These are phyloP conservation scores for Plantago ovata DNA, from an alignment of 257 asterid genomes.

Conservation along the genomic window DNA sequence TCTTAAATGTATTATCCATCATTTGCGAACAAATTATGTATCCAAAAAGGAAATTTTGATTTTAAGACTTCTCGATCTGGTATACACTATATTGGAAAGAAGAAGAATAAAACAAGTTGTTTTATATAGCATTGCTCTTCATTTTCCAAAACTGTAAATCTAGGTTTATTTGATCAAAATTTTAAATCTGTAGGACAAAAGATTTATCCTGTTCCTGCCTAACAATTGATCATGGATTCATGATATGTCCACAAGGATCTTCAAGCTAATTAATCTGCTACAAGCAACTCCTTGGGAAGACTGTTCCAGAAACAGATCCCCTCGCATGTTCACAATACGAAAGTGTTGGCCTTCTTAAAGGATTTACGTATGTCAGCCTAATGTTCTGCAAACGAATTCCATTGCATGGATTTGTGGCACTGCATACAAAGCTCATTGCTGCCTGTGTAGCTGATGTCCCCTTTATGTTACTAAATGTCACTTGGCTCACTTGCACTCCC, in stretches of 20 bases:
- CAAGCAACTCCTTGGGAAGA: slow-evolving; percentile 58
- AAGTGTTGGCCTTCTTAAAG: slow-evolving; percentile 29
- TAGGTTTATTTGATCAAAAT: no score
- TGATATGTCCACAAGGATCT: not conserved
- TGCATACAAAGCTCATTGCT: slow-evolving; percentile 63
- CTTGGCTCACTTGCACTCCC: slow-evolving; percentile 61
- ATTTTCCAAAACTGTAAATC: no score
- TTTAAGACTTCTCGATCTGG: no score
- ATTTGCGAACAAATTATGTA: no score
- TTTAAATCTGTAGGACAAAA: no score
- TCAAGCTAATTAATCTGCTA: slow-evolving; percentile 16
- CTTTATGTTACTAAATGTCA: slow-evolving; percentile 55
- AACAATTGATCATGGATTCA: no score
- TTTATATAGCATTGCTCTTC: no score
- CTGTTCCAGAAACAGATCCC: slow-evolving; percentile 38
- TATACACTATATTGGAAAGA: no score
- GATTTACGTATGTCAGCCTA: slow-evolving; percentile 39
- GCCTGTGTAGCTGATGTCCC: slow-evolving; percentile 71
- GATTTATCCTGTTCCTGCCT: no score
- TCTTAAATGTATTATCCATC: no score
- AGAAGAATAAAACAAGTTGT: no score
- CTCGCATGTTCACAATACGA: slow-evolving; percentile 53
- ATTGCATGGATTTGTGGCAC: slow-evolving; percentile 46
- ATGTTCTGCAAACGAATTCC: slow-evolving; percentile 59
- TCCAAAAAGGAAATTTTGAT: no score